A percentile compares a stretch with the other conserved stretches of the same genome.
Evolutionary conservation across 1,139 yeast genomes (phyloP).

Genomic region (Hanseniaspora sp.): DNA sequence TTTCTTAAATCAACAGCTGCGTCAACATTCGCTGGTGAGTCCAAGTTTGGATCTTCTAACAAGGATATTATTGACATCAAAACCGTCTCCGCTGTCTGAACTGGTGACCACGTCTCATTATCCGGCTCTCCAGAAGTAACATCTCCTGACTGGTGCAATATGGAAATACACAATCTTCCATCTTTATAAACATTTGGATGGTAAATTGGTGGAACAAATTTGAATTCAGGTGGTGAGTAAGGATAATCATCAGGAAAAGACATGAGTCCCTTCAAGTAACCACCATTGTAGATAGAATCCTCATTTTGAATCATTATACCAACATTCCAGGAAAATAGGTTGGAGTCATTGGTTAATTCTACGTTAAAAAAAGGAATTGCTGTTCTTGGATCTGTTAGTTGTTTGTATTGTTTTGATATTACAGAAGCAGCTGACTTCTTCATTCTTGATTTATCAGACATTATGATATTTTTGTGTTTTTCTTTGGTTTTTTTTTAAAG

Average conservation of each 20-base stretch:
- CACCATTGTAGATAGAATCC: slow-evolving; percentile 88
- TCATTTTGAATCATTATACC: slow-evolving; percentile 87
- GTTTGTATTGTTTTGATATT: slow-evolving; percentile 85
- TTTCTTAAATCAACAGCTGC: slow-evolving; percentile 89
- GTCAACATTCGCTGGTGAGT: slow-evolving; percentile 92
- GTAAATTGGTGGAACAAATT: slow-evolving; percentile 88
- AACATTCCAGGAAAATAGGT: slow-evolving; percentile 83
- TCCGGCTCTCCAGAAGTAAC: slow-evolving; percentile 85
- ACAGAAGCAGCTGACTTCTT: slow-evolving; percentile 49
- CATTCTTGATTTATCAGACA: slow-evolving; percentile 23
- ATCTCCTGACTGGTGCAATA: slow-evolving; percentile 81
- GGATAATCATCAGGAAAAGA: slow-evolving; percentile 88
- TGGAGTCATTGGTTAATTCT: slow-evolving; percentile 68
- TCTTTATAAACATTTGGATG: slow-evolving; percentile 93
- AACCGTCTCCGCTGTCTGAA: slow-evolving; percentile 87
- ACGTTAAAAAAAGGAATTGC: slow-evolving; percentile 88
- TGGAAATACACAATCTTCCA: slow-evolving; percentile 85
- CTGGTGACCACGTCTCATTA: slow-evolving; percentile 92
- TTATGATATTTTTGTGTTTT: slow-evolving; percentile 9
- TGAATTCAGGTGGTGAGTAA: slow-evolving; percentile 78
- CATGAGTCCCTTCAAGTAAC: slow-evolving; percentile 93
- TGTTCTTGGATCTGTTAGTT: slow-evolving; percentile 84
- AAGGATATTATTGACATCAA: slow-evolving; percentile 80
- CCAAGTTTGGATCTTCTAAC: slow-evolving; percentile 83
- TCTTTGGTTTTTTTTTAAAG: neutral